phyloP scores from a whole-genome alignment of 371 early-diverging fungal genomes.

The Paraphysoderma sedebokerense region DNA sequence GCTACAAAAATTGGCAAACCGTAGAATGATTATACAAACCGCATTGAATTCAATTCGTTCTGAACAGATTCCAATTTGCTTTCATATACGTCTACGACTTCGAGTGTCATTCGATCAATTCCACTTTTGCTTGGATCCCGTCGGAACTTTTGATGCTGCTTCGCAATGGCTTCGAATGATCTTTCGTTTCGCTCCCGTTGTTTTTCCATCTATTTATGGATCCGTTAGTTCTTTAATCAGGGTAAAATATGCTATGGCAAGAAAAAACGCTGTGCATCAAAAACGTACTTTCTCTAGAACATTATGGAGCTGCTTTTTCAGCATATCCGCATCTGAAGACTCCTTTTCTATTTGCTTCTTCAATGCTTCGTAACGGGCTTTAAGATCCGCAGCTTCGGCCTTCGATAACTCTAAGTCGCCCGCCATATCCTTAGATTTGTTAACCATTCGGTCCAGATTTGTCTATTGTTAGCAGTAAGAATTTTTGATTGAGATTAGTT shows the following conservation, averaged over 20 bases:
- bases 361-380: slow-evolving; percentile 10
- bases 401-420: no score
- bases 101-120: slow-evolving; percentile 12
- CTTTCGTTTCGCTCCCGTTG: slow-evolving; percentile 7
- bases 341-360: slow-evolving; percentile 10
- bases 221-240: no score
- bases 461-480: no score
- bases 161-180: slow-evolving; percentile 7
- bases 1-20: background rate
- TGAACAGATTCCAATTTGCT: slow-evolving; percentile 1
- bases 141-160: slow-evolving; percentile 7
- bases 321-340: slow-evolving; percentile 9
- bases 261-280: no score
- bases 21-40: background rate
- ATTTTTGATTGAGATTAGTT: no score
- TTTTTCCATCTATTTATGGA: slow-evolving; percentile 7
- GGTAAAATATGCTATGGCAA: no score
- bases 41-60: background rate
- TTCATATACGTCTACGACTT: slow-evolving; percentile 18
- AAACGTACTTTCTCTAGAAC: background rate
- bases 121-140: slow-evolving; percentile 11
- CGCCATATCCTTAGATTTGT: no score
- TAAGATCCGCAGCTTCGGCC: background rate
- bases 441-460: no score
- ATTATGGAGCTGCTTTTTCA: slow-evolving; percentile 6